phyloP scores from a whole-genome alignment of 352 stramenopile genomes.

The Pythium phragmiticola region DNA sequence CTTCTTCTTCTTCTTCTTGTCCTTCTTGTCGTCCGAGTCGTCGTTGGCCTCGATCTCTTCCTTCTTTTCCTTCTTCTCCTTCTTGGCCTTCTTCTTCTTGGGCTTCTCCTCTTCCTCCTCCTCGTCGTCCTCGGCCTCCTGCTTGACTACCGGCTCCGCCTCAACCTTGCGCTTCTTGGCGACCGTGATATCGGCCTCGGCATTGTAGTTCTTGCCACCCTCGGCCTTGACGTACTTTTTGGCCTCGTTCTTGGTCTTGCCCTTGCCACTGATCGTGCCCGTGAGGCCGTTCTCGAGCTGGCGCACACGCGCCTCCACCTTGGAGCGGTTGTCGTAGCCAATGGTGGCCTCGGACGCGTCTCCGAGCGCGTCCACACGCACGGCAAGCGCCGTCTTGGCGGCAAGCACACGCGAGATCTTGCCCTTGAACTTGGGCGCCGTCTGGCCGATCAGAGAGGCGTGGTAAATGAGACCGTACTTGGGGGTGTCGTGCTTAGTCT shows the following conservation, averaged over 20 bases:
- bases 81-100: slow-evolving; percentile 46
- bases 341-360: slow-evolving; percentile 96
- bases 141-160: slow-evolving; percentile 55
- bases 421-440: slow-evolving; percentile 99
- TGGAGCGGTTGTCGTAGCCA: slow-evolving; percentile 96
- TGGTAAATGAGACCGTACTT: slow-evolving; percentile 99
- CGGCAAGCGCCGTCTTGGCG: slow-evolving; percentile 98
- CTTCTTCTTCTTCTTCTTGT: slow-evolving; percentile 54
- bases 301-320: slow-evolving; percentile 97
- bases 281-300: slow-evolving; percentile 96
- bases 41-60: slow-evolving; percentile 76
- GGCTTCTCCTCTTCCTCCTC: slow-evolving; percentile 47
- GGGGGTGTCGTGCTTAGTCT: slow-evolving; percentile 99
- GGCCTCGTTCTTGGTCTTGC: slow-evolving; percentile 87
- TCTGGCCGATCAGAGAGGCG: slow-evolving; percentile 98
- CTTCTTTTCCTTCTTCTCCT: slow-evolving; percentile 83
- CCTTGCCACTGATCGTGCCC: slow-evolving; percentile 80
- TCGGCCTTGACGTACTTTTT: slow-evolving; percentile 91
- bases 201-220: slow-evolving; percentile 90
- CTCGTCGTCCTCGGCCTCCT: slow-evolving; percentile 49
- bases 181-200: slow-evolving; percentile 94
- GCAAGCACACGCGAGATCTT: slow-evolving; percentile 99
- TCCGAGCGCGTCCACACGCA: slow-evolving; percentile 98
- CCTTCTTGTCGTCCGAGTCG: slow-evolving; percentile 34
- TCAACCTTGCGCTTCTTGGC: slow-evolving; percentile 86